These are phyloP conservation scores for Metarhizium anisopliae DNA, from an alignment of 2,329 filamentous ascomycete genomes.

Conservation along the genomic window DNA sequence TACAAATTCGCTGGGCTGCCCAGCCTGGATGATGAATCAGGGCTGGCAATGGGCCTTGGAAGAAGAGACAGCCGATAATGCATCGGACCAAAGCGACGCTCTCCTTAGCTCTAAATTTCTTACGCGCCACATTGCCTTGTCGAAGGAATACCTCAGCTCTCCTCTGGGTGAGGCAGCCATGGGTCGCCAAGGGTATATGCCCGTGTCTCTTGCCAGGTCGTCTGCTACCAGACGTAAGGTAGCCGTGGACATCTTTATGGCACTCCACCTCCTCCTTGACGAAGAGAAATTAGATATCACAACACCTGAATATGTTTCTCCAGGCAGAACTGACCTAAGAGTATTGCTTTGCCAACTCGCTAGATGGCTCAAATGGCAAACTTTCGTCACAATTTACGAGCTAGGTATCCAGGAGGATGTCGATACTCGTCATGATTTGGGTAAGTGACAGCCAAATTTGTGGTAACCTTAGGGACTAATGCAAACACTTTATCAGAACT, in stretches of 20 bases:
- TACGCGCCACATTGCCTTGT: constrained; percentile 43
- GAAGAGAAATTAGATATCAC: constrained; percentile 74
- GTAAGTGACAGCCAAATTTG: constrained; percentile 18
- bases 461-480: not conserved
- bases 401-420: constrained; percentile 43
- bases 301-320: constrained; percentile 32
- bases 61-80: constrained; percentile 30
- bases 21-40: constrained; percentile 50
- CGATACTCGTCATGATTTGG: constrained; percentile 27
- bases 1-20: constrained; percentile 38
- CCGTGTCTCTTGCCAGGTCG: constrained; percentile 45
- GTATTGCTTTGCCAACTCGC: constrained; percentile 73
- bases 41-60: constrained; percentile 68
- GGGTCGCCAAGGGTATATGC: constrained; percentile 51
- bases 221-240: constrained; percentile 50
- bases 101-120: constrained; percentile 31
- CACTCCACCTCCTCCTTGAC: constrained; percentile 78
- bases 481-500: constrained; percentile 18
- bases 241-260: constrained; percentile 60
- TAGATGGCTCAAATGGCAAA: constrained; percentile 67
- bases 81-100: constrained; percentile 17
- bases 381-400: constrained; percentile 39
- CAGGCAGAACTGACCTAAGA: constrained; percentile 46
- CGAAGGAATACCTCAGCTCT: constrained; percentile 57
- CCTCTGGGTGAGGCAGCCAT: constrained; percentile 46